These are phyloP conservation scores for Phycomyces nitens DNA, from an alignment of 192 early-diverging fungal genomes.

Conservation along the genomic window DNA sequence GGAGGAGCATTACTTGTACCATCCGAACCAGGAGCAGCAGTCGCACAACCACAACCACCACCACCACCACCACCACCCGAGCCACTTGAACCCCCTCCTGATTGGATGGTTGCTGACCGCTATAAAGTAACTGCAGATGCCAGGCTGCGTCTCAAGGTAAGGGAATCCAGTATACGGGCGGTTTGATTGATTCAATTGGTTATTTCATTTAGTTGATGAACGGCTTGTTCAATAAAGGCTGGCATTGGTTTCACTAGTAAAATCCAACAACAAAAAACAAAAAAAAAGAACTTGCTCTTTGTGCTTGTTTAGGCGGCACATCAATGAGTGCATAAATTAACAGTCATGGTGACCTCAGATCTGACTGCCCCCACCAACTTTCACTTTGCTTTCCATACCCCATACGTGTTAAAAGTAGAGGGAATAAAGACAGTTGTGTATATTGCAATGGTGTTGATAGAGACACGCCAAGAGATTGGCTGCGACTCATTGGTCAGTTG, in stretches of 20 bases:
- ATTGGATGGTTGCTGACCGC: slow-evolving; percentile 35
- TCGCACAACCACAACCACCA: slow-evolving; percentile 4
- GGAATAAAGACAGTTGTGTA: no score
- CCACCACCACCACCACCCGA: background rate
- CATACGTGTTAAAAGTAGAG: no score
- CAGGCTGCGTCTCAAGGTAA: slow-evolving; percentile 30
- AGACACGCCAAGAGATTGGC: no score
- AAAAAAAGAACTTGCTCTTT: background rate
- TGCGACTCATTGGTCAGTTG: no score
- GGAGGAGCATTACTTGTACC: no score
- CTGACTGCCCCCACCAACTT: background rate
- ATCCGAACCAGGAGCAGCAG: no score
- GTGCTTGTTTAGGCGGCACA: no score
- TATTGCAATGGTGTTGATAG: no score
- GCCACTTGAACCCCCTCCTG: slow-evolving; percentile 15
- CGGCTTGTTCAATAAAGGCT: slow-evolving; percentile 25
- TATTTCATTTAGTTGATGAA: slow-evolving; percentile 19
- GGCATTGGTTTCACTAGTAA: slow-evolving; percentile 28
- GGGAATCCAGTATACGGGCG: background rate
- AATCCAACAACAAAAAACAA: background rate
- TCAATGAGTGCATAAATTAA: background rate
- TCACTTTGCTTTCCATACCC: background rate
- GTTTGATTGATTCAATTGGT: background rate
- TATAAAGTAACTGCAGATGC: slow-evolving; percentile 29
- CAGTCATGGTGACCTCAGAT: background rate